phyloP scores from a whole-genome alignment of 2,329 filamentous ascomycete species.

The Fusarium sp. region DNA sequence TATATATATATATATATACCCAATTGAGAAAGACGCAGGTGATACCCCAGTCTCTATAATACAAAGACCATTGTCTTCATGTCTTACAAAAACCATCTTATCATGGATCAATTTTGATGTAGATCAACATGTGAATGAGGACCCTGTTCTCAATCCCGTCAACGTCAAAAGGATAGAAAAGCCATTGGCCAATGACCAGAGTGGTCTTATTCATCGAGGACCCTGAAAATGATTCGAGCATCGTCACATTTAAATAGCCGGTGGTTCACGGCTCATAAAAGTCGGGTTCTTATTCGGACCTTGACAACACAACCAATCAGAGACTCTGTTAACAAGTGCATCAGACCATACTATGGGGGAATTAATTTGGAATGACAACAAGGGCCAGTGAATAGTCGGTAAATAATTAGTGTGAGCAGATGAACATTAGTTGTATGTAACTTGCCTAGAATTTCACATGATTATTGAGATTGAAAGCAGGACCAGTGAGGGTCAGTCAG shows the following conservation, averaged over 20 bases:
- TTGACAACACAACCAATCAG: constrained; percentile 29
- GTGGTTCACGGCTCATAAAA: constrained; percentile 30
- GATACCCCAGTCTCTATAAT: neutral
- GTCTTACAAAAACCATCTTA: constrained; percentile 1
- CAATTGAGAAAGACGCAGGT: neutral
- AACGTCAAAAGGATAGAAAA: constrained; percentile 1
- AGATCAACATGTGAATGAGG: constrained; percentile 32
- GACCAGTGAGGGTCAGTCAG: constrained; percentile 4
- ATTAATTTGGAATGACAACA: constrained; percentile 11
- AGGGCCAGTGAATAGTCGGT: constrained; percentile 10
- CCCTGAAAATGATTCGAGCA: constrained; percentile 44
- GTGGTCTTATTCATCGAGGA: constrained; percentile 49
- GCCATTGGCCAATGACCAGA: constrained; percentile 44
- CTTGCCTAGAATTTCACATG: neutral
- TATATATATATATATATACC: too few species aligned
- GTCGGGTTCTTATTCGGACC: constrained; percentile 49
- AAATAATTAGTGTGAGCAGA: neutral
- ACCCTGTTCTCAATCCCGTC: constrained; percentile 9
- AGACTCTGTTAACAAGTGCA: constrained; percentile 28
- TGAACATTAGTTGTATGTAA: neutral
- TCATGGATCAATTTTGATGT: neutral
- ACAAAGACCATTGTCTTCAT: neutral
- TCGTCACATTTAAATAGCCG: constrained; percentile 36
- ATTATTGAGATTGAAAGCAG: constrained; percentile 2
- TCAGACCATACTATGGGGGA: constrained; percentile 41